phyloP scores from a whole-genome alignment of 164 flowering plant genomes.

The Cinnamomum micranthum region DNA sequence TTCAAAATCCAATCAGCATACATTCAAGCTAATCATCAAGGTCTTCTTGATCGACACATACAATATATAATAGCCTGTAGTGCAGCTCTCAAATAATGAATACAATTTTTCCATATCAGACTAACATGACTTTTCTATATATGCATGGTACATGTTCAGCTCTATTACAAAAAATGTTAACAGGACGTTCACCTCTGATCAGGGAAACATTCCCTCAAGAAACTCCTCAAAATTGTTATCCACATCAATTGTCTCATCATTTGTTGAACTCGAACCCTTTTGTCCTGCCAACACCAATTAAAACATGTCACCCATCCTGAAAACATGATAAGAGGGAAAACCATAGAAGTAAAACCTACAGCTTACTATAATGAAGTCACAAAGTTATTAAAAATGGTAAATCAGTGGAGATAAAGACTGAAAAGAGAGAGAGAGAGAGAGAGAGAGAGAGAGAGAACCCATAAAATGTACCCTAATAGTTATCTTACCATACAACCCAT shows the following conservation, averaged over 20 bases:
- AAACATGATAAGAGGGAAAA: background rate
- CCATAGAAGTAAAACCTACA: background rate
- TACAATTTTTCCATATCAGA: background rate
- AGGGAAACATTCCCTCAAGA: slow-evolving; percentile 63
- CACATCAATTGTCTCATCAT: slow-evolving; percentile 14
- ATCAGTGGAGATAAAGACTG: too few species aligned
- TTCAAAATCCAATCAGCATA: background rate
- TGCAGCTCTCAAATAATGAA: background rate
- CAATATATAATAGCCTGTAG: background rate
- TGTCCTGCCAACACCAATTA: slow-evolving; percentile 25
- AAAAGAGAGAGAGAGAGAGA: too few species aligned
- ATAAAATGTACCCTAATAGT: too few species aligned
- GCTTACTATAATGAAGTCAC: too few species aligned
- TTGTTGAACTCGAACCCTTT: slow-evolving; percentile 23
- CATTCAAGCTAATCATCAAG: background rate
- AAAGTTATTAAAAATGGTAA: too few species aligned
- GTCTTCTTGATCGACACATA: background rate
- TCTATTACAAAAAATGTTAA: too few species aligned
- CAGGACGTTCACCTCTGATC: background rate
- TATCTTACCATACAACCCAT: too few species aligned
- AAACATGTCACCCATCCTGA: background rate
- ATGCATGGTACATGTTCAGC: background rate
- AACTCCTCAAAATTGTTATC: slow-evolving; percentile 54
- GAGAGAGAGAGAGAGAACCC: too few species aligned
- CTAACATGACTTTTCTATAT: background rate